Percentiles rank a stretch among this genome's conserved stretches.
phyloP scores from a whole-genome alignment of 2,329 filamentous ascomycete species.

The Botryotinia globosa region DNA sequence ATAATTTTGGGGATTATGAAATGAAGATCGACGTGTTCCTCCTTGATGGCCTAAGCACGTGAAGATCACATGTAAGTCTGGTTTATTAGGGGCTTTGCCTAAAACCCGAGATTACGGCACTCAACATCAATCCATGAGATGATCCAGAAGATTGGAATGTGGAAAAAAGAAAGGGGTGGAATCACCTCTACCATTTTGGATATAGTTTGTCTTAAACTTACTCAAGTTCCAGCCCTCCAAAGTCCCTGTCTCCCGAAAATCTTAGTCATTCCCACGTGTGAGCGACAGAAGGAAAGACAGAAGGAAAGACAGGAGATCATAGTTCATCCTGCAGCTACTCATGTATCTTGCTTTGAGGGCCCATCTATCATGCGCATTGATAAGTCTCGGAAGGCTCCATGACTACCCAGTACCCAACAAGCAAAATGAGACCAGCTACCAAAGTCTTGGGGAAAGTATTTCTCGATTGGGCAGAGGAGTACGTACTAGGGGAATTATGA shows the following conservation, averaged over 20 bases:
- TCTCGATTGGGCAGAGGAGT: not conserved
- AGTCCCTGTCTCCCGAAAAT: not conserved
- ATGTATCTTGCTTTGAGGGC: not conserved
- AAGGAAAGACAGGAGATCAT: slow-evolving; percentile 9
- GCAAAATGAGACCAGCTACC: slow-evolving; percentile 6
- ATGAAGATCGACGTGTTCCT: slow-evolving; percentile 9
- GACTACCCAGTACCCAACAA: slow-evolving; percentile 8
- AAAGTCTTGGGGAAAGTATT: slow-evolving; percentile 6
- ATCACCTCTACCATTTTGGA: not conserved
- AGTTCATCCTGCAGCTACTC: not conserved
- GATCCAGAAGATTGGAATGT: slow-evolving; percentile 9
- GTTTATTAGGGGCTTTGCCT: not conserved
- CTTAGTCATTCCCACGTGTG: slow-evolving; percentile 21
- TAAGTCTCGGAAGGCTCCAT: slow-evolving; percentile 2
- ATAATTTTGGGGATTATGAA: not conserved
- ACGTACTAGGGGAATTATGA: not conserved
- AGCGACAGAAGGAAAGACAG: not conserved
- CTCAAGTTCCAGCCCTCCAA: slow-evolving; percentile 9
- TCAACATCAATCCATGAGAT: slow-evolving; percentile 2
- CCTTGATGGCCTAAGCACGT: not conserved
- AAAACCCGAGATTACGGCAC: slow-evolving; percentile 1
- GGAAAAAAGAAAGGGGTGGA: slow-evolving; percentile 12
- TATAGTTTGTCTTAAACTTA: slow-evolving; percentile 12
- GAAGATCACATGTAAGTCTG: not conserved
- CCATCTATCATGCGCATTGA: slow-evolving; percentile 6